phyloP scores from a whole-genome alignment of 2,329 filamentous ascomycete species.

The Epichloe scottii region DNA sequence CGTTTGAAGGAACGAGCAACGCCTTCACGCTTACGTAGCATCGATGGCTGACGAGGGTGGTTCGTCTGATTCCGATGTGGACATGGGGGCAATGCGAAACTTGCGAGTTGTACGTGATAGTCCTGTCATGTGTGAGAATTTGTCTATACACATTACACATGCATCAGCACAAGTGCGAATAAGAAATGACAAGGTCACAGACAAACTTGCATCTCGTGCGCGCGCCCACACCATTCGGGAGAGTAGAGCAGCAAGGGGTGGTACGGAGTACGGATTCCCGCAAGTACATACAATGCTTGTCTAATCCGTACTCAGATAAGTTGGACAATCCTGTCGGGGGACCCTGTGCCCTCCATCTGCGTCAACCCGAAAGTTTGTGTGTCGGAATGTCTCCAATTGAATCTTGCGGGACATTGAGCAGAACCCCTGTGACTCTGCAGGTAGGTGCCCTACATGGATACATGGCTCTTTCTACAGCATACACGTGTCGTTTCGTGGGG shows the following conservation, averaged over 20 bases:
- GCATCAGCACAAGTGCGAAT: background rate
- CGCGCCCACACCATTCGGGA: too few relatives aligned
- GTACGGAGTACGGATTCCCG: too few relatives aligned
- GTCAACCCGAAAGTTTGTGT: background rate
- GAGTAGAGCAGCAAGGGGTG: too few relatives aligned
- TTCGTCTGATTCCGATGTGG: background rate
- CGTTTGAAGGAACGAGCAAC: conserved; percentile 13
- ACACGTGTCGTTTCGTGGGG: background rate
- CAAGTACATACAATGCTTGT: too few relatives aligned
- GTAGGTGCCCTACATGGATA: too few relatives aligned
- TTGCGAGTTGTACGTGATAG: background rate
- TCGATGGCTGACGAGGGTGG: too few relatives aligned
- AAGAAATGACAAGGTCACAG: background rate
- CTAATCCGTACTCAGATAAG: too few relatives aligned
- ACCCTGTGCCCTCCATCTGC: background rate
- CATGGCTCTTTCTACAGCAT: too few relatives aligned
- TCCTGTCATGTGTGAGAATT: background rate
- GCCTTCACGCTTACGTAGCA: conserved; percentile 8
- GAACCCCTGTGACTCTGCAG: too few relatives aligned
- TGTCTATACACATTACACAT: background rate
- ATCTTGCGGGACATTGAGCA: too few relatives aligned
- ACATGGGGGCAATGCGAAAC: background rate
- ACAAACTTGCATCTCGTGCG: too few relatives aligned
- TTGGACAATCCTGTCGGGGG: too few relatives aligned
- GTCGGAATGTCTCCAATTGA: background rate